phyloP scores from a whole-genome alignment of 2,329 filamentous ascomycete genomes.

The Knoxdaviesia proteae region DNA sequence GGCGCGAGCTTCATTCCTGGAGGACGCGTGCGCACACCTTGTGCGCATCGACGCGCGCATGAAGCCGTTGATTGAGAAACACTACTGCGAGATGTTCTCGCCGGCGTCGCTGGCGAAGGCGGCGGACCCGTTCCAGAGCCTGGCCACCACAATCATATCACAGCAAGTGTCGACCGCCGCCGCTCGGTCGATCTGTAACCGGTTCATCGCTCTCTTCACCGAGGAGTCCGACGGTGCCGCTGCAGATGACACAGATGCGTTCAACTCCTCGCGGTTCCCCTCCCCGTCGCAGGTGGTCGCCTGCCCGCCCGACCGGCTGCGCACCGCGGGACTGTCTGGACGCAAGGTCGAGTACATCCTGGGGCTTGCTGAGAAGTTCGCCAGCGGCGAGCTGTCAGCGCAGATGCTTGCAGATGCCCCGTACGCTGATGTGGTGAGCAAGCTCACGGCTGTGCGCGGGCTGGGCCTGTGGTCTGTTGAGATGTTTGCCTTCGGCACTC shows the following conservation, averaged over 20 bases:
- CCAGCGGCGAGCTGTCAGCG: conserved; percentile 51
- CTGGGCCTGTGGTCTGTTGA: conserved; percentile 82
- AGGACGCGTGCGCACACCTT: conserved; percentile 56
- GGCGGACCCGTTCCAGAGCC: conserved; percentile 70
- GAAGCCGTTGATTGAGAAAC: conserved; percentile 46
- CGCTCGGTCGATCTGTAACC: conserved; percentile 70
- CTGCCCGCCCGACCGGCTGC: conserved; percentile 43
- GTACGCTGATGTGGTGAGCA: conserved; percentile 71
- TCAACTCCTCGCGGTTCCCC: conserved; percentile 35
- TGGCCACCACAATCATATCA: conserved; percentile 76
- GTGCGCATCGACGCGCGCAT: conserved; percentile 53
- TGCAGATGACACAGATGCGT: conserved; percentile 6
- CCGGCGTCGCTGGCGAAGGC: conserved; percentile 63
- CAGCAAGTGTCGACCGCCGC: conserved; percentile 93
- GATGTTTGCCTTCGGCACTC: conserved; percentile 94
- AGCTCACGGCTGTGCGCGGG: conserved; percentile 67
- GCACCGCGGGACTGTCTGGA: conserved; percentile 74
- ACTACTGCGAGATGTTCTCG: conserved; percentile 63
- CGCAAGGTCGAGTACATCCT: conserved; percentile 90
- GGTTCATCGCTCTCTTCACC: conserved; percentile 57
- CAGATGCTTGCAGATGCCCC: conserved; percentile 55
- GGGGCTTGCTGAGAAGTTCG: conserved; percentile 69
- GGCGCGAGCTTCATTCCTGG: conserved; percentile 27
- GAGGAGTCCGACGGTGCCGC: conserved; percentile 10
- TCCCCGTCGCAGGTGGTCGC: conserved; percentile 50